Evolutionary conservation across 768 basidiomycete species (phyloP).

Genomic region (Pulveroboletus frians): DNA sequence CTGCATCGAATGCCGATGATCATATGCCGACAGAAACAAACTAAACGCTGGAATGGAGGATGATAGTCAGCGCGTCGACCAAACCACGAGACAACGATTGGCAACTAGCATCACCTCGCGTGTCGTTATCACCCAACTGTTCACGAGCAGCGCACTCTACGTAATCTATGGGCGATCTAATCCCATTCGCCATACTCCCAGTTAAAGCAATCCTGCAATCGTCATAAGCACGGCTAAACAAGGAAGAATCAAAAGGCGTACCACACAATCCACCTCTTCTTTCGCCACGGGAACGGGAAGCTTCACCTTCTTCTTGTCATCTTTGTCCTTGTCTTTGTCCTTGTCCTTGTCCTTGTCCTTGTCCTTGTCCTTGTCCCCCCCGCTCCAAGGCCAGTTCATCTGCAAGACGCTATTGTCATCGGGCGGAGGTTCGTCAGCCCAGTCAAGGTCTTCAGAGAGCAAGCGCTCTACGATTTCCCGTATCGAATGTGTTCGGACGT

Average conservation of each 20-base stretch:
- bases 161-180: background rate
- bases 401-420: background rate
- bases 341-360: conserved; percentile 18
- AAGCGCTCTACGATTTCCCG: conserved; percentile 64
- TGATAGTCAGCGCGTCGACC: background rate
- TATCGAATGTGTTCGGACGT: conserved; percentile 67
- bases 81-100: background rate
- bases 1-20: background rate
- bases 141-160: background rate
- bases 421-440: conserved; percentile 33
- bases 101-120: background rate
- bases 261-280: conserved; percentile 61
- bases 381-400: conserved; percentile 23
- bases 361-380: conserved; percentile 31
- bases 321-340: conserved; percentile 25
- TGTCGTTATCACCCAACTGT: background rate
- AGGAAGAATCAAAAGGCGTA: conserved; percentile 32
- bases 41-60: background rate
- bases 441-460: conserved; percentile 49
- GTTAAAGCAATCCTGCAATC: conserved; percentile 59
- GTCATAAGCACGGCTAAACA: background rate
- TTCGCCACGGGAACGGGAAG: conserved; percentile 43
- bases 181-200: conserved; percentile 59
- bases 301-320: conserved; percentile 15
- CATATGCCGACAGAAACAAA: background rate